Conservation (phyloP, 78 protist species). For the Dictyostelium capitatum region DNA sequence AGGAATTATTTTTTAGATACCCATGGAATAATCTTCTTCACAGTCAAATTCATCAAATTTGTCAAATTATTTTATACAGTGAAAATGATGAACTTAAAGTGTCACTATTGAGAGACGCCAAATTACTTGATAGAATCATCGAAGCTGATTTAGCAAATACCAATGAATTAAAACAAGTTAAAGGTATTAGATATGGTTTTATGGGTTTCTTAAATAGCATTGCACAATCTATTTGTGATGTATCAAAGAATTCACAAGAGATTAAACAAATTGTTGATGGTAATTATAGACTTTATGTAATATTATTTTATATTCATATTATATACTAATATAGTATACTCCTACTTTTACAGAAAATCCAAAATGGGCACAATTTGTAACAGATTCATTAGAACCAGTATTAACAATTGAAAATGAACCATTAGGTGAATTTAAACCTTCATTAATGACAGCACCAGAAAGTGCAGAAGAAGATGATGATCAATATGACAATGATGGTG, state of each 20-base stretch:
- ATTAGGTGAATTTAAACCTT: conserved; percentile 64
- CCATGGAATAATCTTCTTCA: conserved; percentile 84
- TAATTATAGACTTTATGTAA: background rate
- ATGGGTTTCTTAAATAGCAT: conserved; percentile 81
- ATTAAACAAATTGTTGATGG: conserved; percentile 43
- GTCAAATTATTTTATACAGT: conserved; percentile 72
- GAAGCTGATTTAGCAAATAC: conserved; percentile 72
- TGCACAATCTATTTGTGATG: conserved; percentile 48
- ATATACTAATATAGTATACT: background rate
- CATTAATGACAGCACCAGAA: conserved; percentile 62
- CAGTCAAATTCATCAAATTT: conserved; percentile 75
- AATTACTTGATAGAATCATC: conserved; percentile 72
- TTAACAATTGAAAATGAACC: conserved; percentile 59
- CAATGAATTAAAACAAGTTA: conserved; percentile 61
- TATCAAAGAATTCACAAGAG: conserved; percentile 25
- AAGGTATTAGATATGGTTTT: conserved; percentile 75
- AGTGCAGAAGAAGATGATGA: conserved; percentile 64
- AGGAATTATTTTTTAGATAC: conserved; percentile 79
- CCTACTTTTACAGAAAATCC: conserved; percentile 17
- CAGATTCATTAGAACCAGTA: conserved; percentile 31
- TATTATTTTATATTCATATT: background rate
- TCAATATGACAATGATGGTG: conserved; percentile 16
- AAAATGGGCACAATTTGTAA: conserved; percentile 46
- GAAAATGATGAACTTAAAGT: conserved; percentile 76
- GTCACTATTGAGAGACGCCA: conserved; percentile 51